Evolutionary conservation across 345 rosid genomes (phyloP).

Genomic region (Linum trigynum): DNA sequence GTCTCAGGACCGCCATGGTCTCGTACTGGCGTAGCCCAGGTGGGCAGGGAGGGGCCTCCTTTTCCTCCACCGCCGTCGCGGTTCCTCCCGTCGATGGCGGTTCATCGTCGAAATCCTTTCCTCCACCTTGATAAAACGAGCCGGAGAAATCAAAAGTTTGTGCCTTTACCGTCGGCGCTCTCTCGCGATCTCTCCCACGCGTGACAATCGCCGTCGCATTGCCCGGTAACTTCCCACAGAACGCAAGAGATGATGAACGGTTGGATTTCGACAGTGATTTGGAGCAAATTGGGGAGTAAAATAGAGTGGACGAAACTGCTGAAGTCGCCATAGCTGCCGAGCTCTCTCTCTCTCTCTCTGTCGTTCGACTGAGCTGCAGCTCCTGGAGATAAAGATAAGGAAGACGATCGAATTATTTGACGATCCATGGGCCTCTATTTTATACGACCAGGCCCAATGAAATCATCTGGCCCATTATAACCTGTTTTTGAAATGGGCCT

Average conservation of each 20-base stretch:
- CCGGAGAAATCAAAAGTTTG: slow-evolving; percentile 70
- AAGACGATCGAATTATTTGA: neutral
- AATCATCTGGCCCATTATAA: neutral
- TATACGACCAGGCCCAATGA: neutral
- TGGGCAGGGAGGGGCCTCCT: slow-evolving; percentile 78
- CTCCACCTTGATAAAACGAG: slow-evolving; percentile 60
- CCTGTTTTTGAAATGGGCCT: neutral
- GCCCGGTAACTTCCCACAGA: slow-evolving; percentile 27
- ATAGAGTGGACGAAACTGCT: slow-evolving; percentile 25
- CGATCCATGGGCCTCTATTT: neutral
- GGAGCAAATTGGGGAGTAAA: slow-evolving; percentile 28
- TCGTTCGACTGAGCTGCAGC: neutral
- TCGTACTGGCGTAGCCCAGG: slow-evolving; percentile 87
- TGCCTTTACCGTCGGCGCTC: slow-evolving; percentile 28
- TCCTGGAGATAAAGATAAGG: neutral
- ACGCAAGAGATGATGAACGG: slow-evolving; percentile 33
- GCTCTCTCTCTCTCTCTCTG: slow-evolving; percentile 11
- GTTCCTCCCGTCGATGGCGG: slow-evolving; percentile 38
- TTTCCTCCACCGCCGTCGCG: slow-evolving; percentile 52
- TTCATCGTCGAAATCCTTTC: slow-evolving; percentile 60
- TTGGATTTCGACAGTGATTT: slow-evolving; percentile 25
- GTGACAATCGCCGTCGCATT: slow-evolving; percentile 20
- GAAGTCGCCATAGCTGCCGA: slow-evolving; percentile 40
- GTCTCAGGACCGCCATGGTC: slow-evolving; percentile 81
- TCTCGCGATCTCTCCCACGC: slow-evolving; percentile 12